These are phyloP conservation scores for Spencermartinsiella ligniputridi DNA, from an alignment of 1,139 yeast genomes.

Conservation along the genomic window DNA sequence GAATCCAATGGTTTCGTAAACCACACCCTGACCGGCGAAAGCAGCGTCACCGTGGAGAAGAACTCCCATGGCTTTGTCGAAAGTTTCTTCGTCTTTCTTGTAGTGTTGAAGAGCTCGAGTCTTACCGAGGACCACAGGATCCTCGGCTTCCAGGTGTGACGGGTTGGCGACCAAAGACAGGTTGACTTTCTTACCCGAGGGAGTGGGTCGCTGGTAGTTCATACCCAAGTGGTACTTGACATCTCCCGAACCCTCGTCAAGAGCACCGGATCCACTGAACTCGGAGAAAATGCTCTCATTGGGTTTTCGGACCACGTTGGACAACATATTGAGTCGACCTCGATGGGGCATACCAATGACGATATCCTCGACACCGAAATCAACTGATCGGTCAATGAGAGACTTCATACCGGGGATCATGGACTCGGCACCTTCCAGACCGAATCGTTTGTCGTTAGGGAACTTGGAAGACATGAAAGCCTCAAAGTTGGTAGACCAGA, in stretches of 20 bases:
- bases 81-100: conserved; percentile 79
- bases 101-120: conserved; percentile 94
- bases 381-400: conserved; percentile 89
- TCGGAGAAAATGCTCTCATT: conserved; percentile 96
- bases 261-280: conserved; percentile 84
- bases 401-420: conserved; percentile 97
- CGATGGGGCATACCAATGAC: conserved; percentile 99
- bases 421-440: conserved; percentile 97
- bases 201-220: conserved; percentile 98
- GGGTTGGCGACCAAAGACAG: conserved; percentile 97
- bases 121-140: conserved; percentile 97
- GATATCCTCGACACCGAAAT: conserved; percentile 88
- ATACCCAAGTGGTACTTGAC: conserved; percentile 99
- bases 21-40: conserved; percentile 98
- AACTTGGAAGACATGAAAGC: conserved; percentile 87
- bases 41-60: conserved; percentile 99
- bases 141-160: conserved; percentile 98
- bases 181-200: conserved; percentile 95
- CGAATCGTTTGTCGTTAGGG: conserved; percentile 98
- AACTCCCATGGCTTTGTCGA: conserved; percentile 84
- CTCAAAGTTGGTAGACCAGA: conserved; percentile 96
- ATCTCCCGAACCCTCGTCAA: conserved; percentile 90
- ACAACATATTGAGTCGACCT: conserved; percentile 96
- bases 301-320: conserved; percentile 97
- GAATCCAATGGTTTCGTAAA: conserved; percentile 96